phyloP scores from a whole-genome alignment of 129 eudicot species.

The Pittosporum tobira region DNA sequence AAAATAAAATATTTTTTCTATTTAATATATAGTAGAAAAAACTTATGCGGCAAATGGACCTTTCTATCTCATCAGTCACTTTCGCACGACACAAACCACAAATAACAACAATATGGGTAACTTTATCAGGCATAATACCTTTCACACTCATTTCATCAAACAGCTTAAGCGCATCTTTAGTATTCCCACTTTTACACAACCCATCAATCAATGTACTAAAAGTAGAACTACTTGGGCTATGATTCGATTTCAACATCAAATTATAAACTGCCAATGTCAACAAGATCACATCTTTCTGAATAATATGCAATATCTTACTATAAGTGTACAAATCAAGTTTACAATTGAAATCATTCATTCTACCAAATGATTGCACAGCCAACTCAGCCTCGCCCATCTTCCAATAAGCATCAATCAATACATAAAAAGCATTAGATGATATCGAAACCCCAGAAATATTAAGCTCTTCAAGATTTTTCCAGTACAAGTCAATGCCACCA shows the following conservation, averaged over 20 bases:
- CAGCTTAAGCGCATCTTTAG: slow-evolving; percentile 35
- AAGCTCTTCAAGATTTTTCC: slow-evolving; percentile 42
- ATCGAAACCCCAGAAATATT: slow-evolving; percentile 14
- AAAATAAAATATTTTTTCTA: no score
- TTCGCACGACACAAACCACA: slow-evolving; percentile 61
- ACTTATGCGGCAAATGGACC: no score
- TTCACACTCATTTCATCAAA: slow-evolving; percentile 65
- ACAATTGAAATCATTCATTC: slow-evolving; percentile 52
- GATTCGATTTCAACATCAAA: slow-evolving; percentile 58
- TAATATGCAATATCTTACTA: slow-evolving; percentile 38
- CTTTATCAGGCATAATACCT: slow-evolving; percentile 42
- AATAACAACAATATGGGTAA: slow-evolving; percentile 49
- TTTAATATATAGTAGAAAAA: no score
- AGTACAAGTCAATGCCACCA: slow-evolving; percentile 35
- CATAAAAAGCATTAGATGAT: slow-evolving; percentile 35
- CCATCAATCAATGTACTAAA: slow-evolving; percentile 68
- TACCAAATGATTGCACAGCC: slow-evolving; percentile 57
- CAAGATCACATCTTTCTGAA: slow-evolving; percentile 38
- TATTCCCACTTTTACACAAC: slow-evolving; percentile 53
- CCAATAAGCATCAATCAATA: slow-evolving; percentile 46
- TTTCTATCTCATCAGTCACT: slow-evolving; percentile 47
- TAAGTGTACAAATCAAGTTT: slow-evolving; percentile 36
- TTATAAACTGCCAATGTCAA: slow-evolving; percentile 57
- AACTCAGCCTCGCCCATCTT: slow-evolving; percentile 35
- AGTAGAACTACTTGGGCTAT: slow-evolving; percentile 35